Conservation (phyloP, 768 basidiomycete species). For the Boletus vinaceobasis region DNA sequence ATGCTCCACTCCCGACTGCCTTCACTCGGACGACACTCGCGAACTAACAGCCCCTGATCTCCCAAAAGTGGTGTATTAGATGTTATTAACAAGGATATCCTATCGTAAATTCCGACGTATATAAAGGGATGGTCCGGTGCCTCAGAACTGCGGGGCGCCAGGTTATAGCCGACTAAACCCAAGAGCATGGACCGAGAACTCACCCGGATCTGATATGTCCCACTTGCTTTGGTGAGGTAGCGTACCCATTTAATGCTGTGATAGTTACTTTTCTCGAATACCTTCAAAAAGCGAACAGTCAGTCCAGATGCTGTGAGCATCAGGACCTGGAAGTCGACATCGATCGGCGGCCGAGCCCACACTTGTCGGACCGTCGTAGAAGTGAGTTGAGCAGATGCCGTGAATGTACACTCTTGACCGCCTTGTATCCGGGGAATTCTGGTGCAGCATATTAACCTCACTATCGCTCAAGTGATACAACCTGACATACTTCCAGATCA, state of each 20-base stretch:
- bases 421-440: slow-evolving; percentile 94
- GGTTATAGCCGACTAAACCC: not conserved
- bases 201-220: slow-evolving; percentile 91
- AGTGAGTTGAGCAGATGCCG: slow-evolving; percentile 78
- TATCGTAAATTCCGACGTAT: slow-evolving; percentile 25
- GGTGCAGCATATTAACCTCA: slow-evolving; percentile 2
- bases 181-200: slow-evolving; percentile 32
- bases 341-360: slow-evolving; percentile 97
- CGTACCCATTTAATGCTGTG: slow-evolving; percentile 95
- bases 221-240: slow-evolving; percentile 91
- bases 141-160: slow-evolving; percentile 26
- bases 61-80: slow-evolving; percentile 24
- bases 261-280: slow-evolving; percentile 95
- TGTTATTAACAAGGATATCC: slow-evolving; percentile 22
- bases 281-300: slow-evolving; percentile 95
- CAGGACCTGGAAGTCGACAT: slow-evolving; percentile 97
- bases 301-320: slow-evolving; percentile 98
- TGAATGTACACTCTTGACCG: slow-evolving; percentile 83
- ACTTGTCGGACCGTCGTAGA: slow-evolving; percentile 90
- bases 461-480: not conserved
- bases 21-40: not conserved
- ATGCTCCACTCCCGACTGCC: not conserved
- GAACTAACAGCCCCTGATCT: slow-evolving; percentile 1
- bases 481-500: slow-evolving; percentile 90
- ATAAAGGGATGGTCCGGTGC: slow-evolving; percentile 10